phyloP scores from a whole-genome alignment of 2,329 filamentous ascomycete genomes.

The Hypoxylon sp. region DNA sequence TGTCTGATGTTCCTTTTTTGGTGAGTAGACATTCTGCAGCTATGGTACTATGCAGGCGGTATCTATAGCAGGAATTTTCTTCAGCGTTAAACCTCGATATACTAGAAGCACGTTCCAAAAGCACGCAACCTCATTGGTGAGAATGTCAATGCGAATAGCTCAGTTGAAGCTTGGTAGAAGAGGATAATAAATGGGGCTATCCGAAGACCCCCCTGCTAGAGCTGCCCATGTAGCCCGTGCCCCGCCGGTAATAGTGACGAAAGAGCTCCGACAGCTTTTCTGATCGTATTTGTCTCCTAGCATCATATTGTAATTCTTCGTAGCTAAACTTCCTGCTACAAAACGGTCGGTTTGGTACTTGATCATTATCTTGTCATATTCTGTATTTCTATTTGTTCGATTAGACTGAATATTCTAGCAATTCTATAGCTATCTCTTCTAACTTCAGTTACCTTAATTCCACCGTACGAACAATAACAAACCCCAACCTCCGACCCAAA shows the following conservation, averaged over 20 bases:
- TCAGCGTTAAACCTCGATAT: background rate
- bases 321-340: background rate
- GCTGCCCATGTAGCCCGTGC: conserved; percentile 14
- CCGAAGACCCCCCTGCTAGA: conserved; percentile 9
- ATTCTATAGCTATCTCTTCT: background rate
- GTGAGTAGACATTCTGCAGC: background rate
- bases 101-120: conserved; percentile 30
- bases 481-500: conserved; percentile 12
- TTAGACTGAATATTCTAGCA: conserved; percentile 2
- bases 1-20: background rate
- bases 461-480: conserved; percentile 8
- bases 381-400: conserved; percentile 17
- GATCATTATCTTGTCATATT: conserved; percentile 10
- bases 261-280: conserved; percentile 27
- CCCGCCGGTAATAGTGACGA: conserved; percentile 38
- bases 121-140: conserved; percentile 30
- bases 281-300: conserved; percentile 22
- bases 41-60: background rate
- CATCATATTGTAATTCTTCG: background rate
- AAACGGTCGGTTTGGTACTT: conserved; percentile 14
- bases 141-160: background rate
- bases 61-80: background rate
- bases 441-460: background rate
- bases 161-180: background rate
- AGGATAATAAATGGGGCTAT: conserved; percentile 13